Percentiles rank a stretch among this genome's conserved stretches.
phyloP scores from a whole-genome alignment of 2,329 filamentous ascomycete species.

The Fusarium tanahbumbuense region DNA sequence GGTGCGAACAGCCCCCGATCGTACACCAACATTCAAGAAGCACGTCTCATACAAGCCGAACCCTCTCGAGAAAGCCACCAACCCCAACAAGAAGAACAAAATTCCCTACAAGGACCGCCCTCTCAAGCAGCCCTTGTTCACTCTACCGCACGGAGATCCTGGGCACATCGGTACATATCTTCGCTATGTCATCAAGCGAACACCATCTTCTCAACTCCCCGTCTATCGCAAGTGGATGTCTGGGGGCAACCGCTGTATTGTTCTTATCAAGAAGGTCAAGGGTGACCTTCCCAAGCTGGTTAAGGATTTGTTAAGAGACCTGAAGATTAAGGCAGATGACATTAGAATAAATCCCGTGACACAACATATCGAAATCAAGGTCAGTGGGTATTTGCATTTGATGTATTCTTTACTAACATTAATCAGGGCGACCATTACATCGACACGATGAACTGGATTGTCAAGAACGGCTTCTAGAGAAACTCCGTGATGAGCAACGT shows the following conservation, averaged over 20 bases:
- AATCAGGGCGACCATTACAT: conserved; percentile 51
- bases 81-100: conserved; percentile 45
- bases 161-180: conserved; percentile 46
- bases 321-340: conserved; percentile 67
- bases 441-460: conserved; percentile 49
- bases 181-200: conserved; percentile 79
- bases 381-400: conserved; percentile 47
- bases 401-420: conserved; percentile 4
- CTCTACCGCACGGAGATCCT: conserved; percentile 48
- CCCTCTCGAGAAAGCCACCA: conserved; percentile 34
- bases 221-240: conserved; percentile 81
- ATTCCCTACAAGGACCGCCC: conserved; percentile 43
- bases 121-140: conserved; percentile 44
- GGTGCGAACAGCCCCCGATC: conserved; percentile 16
- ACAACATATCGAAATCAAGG: conserved; percentile 80
- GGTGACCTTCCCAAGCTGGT: conserved; percentile 75
- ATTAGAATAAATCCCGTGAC: conserved; percentile 70
- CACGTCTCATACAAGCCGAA: conserved; percentile 40
- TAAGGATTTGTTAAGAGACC: conserved; percentile 68
- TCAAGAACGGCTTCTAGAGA: conserved; percentile 52
- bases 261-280: conserved; percentile 81
- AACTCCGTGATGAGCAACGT: not conserved
- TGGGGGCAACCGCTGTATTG: conserved; percentile 80
- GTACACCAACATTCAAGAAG: conserved; percentile 42
- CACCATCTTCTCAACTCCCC: conserved; percentile 75